Base-by-base conservation (phyloP, 179 eudicot genomes). In the Silene noctiflora region DNA sequence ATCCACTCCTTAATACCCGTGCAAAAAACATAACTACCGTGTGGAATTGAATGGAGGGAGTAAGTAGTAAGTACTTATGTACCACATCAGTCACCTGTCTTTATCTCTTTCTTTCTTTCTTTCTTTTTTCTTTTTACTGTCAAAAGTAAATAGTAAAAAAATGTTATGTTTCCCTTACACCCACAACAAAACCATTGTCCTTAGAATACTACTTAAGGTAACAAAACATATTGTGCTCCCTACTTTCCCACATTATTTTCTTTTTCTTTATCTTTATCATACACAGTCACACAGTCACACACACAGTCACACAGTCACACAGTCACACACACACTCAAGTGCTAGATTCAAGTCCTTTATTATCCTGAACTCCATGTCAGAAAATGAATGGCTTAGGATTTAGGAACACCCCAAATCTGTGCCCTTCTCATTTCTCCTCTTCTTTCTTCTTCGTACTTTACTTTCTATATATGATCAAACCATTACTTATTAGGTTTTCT, bases 291-390 rank as follows among this genome's bases (percentile, higher is more conserved):
- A n/a, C n/a, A n/a, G n/a, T n/a, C n/a, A n/a, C n/a, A n/a, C n/a
- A n/a, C n/a, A n/a, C n/a, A n/a, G n/a, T n/a, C n/a, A n/a, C n/a
- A n/a, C n/a, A n/a, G n/a, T n/a, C n/a, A n/a, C n/a, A n/a, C n/a
- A n/a, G n/a, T n/a, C n/a, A n/a, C 29, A 27, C 44, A 66, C 20
- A 66, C 46, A 25, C 67, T 65, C 66, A 62, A 62, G 14, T 60
- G 68, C 39, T 33, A 33, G 39, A 59, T 17, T 60, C 64, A 29
- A 70, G 39, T 71, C 22, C 60, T 73, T 25, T 21, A 65, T 53
- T 78, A 65, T 67, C 72, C 77, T 72, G 81, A 55, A 65, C 72
- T 66, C 44, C 29, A 78, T 78, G 81, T 78, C 81, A 78, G 81
- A 66, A 35, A 19, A 78, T 78, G 73, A 70, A 46, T 78, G 81